These are phyloP conservation scores for Pseudogymnoascus sp. DNA, from an alignment of 2,329 filamentous ascomycete species.

Conservation along the genomic window DNA sequence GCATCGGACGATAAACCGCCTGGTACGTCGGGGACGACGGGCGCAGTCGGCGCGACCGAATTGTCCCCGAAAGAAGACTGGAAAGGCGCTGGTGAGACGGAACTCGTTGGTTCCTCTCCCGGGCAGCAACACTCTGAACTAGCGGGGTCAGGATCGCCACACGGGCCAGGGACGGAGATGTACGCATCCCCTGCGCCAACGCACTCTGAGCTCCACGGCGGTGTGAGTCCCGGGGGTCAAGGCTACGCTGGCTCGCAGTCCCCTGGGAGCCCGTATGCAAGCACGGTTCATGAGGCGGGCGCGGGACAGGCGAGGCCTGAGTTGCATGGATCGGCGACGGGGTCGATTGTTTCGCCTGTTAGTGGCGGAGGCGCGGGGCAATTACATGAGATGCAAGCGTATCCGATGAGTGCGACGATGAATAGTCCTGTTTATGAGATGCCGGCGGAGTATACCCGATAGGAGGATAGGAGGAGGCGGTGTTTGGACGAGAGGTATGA, in stretches of 20 bases:
- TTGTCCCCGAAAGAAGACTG: not conserved
- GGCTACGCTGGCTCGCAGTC: not conserved
- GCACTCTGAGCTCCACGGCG: not conserved
- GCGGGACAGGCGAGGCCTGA: not conserved
- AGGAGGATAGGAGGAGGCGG: too few relatives aligned
- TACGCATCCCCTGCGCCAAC: not conserved
- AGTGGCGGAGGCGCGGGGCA: not conserved
- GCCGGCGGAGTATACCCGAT: not conserved
- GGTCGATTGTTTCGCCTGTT: not conserved
- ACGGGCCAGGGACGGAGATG: not conserved
- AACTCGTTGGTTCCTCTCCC: not conserved
- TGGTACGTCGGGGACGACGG: not conserved
- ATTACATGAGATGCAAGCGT: not conserved
- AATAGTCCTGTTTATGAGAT: slow-evolving; percentile 1
- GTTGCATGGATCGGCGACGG: not conserved
- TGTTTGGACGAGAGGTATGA: not conserved
- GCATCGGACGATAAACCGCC: not conserved
- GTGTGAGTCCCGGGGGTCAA: not conserved
- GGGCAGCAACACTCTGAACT: not conserved
- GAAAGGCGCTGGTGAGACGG: not conserved
- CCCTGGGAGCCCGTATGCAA: not conserved
- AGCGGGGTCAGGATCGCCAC: not conserved
- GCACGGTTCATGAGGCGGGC: not conserved
- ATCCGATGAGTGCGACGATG: not conserved
- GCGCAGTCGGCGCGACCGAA: not conserved